phyloP scores from a whole-genome alignment of 495 filamentous ascomycete genomes.

The Penicillium chermesinum region DNA sequence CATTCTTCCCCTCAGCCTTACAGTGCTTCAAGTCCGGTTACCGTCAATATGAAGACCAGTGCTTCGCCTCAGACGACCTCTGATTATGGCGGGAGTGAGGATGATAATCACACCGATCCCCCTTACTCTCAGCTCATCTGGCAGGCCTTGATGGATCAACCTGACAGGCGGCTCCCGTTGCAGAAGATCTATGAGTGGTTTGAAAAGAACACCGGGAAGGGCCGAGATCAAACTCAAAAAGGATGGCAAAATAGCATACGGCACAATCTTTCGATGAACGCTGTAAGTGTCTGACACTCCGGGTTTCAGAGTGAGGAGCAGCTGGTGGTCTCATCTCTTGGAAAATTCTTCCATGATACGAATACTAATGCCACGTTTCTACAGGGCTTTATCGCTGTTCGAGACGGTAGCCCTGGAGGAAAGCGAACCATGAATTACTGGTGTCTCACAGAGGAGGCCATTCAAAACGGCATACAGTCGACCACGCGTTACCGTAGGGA shows the following conservation, averaged over 20 bases:
- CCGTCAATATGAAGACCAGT: conserved; percentile 4
- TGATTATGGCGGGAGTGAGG: conserved; percentile 20
- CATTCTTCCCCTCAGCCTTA: conserved; percentile 10
- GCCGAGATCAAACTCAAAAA: conserved; percentile 53
- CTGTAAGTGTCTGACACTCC: conserved; percentile 50
- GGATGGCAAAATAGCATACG: conserved; percentile 98
- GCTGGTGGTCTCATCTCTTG: conserved; percentile 2
- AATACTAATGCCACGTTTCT: conserved; percentile 9
- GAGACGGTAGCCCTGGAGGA: conserved; percentile 39
- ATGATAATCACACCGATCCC: conserved; percentile 41
- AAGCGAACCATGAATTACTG: conserved; percentile 60
- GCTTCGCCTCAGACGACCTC: conserved; percentile 14
- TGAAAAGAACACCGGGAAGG: conserved; percentile 71
- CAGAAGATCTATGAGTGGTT: conserved; percentile 93
- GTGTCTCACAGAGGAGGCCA: conserved; percentile 60
- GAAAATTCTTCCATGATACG: background rate
- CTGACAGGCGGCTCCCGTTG: conserved; percentile 65
- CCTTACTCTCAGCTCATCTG: conserved; percentile 86
- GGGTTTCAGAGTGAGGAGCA: no score
- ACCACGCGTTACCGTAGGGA: conserved; percentile 63
- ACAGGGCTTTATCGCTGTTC: conserved; percentile 63
- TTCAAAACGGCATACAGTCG: conserved; percentile 59
- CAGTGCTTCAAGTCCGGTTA: conserved; percentile 8
- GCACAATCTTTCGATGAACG: conserved; percentile 97
- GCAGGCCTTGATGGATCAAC: conserved; percentile 61